Evolutionary conservation across 1,139 yeast species (phyloP).

Genomic region (Magnusiomyces ingens): DNA sequence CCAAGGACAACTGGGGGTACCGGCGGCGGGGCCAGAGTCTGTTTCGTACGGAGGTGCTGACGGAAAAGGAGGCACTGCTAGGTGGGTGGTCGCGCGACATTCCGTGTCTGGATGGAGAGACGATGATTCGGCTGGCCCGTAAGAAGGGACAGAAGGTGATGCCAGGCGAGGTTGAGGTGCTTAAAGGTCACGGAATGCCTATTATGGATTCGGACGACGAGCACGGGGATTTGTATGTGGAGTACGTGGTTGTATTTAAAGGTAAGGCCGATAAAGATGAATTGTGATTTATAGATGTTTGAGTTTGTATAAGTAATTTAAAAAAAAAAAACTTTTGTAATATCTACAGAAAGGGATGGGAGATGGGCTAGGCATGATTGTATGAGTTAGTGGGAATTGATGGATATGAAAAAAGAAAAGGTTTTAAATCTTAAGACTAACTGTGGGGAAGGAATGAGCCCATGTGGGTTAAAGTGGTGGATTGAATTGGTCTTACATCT

Average conservation of each 20-base stretch:
- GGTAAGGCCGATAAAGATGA: constrained; percentile 10
- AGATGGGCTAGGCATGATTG: no score
- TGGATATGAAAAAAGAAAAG: no score
- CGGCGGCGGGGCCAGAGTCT: constrained; percentile 68
- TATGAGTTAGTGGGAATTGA: no score
- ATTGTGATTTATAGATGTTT: constrained; percentile 1
- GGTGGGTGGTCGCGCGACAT: constrained; percentile 79
- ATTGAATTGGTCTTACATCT: no score
- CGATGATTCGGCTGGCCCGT: constrained; percentile 45
- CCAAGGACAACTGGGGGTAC: constrained; percentile 58
- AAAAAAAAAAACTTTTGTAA: background rate
- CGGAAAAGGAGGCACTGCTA: constrained; percentile 58
- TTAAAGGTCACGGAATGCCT: constrained; percentile 86
- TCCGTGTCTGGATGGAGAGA: constrained; percentile 56
- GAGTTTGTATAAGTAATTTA: background rate
- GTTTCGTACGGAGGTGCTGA: constrained; percentile 74
- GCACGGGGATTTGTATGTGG: constrained; percentile 70
- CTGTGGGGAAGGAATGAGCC: no score
- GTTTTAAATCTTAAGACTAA: no score
- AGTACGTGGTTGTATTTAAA: constrained; percentile 54
- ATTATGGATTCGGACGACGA: constrained; percentile 39
- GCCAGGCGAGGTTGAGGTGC: constrained; percentile 63
- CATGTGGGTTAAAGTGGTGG: no score
- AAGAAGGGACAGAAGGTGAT: constrained; percentile 44
- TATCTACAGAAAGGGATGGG: no score